Evolutionary conservation across 176 grass and related monocot species (phyloP).

Genomic region (Carex scoparia): DNA sequence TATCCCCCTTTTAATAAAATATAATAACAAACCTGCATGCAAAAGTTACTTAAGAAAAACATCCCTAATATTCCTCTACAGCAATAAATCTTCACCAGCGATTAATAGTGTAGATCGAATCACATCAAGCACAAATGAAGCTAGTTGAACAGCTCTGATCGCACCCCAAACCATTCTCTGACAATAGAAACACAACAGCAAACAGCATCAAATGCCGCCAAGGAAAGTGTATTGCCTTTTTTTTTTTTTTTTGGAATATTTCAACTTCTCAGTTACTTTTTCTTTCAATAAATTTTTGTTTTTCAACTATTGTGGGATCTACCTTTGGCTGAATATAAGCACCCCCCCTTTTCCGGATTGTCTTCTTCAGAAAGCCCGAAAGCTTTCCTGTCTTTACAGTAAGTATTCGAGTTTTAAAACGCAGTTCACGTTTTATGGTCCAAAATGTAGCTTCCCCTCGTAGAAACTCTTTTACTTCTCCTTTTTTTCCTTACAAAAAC

Average conservation of each 20-base stretch:
- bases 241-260: neutral
- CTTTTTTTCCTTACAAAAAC: neutral
- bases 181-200: conserved; percentile 31
- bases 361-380: conserved; percentile 18
- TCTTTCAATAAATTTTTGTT: neutral
- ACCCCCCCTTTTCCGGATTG: neutral
- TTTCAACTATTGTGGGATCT: conserved; percentile 14
- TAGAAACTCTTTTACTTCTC: neutral
- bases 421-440: neutral
- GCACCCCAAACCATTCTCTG: conserved; percentile 44
- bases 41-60: conserved; percentile 53
- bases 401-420: neutral
- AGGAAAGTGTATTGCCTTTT: neutral
- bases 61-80: conserved; percentile 48
- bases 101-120: conserved; percentile 45
- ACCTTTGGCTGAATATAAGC: conserved; percentile 15
- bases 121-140: conserved; percentile 60
- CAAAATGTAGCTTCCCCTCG: neutral
- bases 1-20: conserved; percentile 25
- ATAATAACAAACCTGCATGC: conserved; percentile 81
- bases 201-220: conserved; percentile 28
- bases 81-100: conserved; percentile 27
- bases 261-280: neutral
- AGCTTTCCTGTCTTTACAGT: neutral
- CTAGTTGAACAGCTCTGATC: conserved; percentile 58